A percentile compares a stretch with the other conserved stretches of the same genome.
Evolutionary conservation across 1,284 basidiomycete genomes (phyloP).

Genomic region (Bondarzewia mesenterica): DNA sequence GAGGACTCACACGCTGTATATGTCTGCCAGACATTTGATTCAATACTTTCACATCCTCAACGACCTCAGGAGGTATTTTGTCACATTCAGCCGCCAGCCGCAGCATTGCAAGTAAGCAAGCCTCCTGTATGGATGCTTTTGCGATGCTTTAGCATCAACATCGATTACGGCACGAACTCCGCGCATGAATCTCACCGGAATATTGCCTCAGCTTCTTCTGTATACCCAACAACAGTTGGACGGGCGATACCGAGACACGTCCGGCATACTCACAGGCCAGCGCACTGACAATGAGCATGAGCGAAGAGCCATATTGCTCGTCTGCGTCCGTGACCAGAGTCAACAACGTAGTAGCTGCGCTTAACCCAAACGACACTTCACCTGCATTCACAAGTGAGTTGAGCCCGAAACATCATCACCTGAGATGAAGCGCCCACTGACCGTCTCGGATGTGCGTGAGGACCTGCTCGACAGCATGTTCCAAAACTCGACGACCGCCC

Average conservation of each 20-base stretch:
- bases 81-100: slow-evolving; percentile 52
- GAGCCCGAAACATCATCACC: slow-evolving; percentile 2
- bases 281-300: slow-evolving; percentile 57
- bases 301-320: slow-evolving; percentile 42
- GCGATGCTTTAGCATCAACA: background rate
- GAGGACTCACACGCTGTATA: slow-evolving; percentile 42
- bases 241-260: slow-evolving; percentile 40
- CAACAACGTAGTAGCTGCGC: slow-evolving; percentile 42
- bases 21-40: slow-evolving; percentile 37
- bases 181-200: slow-evolving; percentile 32
- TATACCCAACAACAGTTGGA: slow-evolving; percentile 43
- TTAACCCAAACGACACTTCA: slow-evolving; percentile 33
- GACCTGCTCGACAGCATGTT: slow-evolving; percentile 47
- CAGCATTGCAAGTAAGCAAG: slow-evolving; percentile 59
- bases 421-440: slow-evolving; percentile 21
- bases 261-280: slow-evolving; percentile 53
- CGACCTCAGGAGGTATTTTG: slow-evolving; percentile 37
- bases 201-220: slow-evolving; percentile 35
- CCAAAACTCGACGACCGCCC: slow-evolving; percentile 35
- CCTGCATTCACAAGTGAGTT: slow-evolving; percentile 25
- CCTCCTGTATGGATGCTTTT: slow-evolving; percentile 61
- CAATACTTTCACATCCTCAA: slow-evolving; percentile 33
- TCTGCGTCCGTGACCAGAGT: slow-evolving; percentile 37
- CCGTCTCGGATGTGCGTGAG: slow-evolving; percentile 40
- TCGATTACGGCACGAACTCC: background rate